These are phyloP conservation scores for Thermomyces lanuginosus DNA, from an alignment of 2,329 filamentous ascomycete genomes.

Conservation along the genomic window DNA sequence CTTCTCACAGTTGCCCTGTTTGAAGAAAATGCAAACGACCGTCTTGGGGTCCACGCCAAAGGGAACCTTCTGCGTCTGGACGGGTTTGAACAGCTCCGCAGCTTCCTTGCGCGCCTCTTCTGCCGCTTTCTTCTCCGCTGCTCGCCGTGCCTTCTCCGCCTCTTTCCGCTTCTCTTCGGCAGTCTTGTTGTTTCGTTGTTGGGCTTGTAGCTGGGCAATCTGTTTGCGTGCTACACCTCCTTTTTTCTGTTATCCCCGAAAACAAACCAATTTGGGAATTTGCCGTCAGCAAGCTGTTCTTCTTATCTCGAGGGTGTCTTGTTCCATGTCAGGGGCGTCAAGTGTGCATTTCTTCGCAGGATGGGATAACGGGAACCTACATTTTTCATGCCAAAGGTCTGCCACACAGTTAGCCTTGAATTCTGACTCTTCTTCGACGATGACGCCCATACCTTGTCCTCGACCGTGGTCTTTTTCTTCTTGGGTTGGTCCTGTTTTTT, in stretches of 20 bases:
- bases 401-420: constrained; percentile 9
- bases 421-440: too few species aligned
- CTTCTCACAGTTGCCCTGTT: constrained; percentile 95
- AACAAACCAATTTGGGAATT: too few species aligned
- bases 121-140: constrained; percentile 80
- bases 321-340: too few species aligned
- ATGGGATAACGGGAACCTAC: constrained; percentile 21
- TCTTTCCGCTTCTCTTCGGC: constrained; percentile 74
- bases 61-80: constrained; percentile 92
- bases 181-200: constrained; percentile 57
- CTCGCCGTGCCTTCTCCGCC: constrained; percentile 47
- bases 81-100: constrained; percentile 71
- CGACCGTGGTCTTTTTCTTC: constrained; percentile 42
- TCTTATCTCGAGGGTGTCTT: too few species aligned
- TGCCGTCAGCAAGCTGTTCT: too few species aligned
- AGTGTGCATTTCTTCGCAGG: too few species aligned
- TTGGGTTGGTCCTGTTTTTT: constrained; percentile 31
- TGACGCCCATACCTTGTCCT: constrained; percentile 54
- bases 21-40: constrained; percentile 88
- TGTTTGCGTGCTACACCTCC: constrained; percentile 76
- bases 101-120: constrained; percentile 70
- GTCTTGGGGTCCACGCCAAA: constrained; percentile 98
- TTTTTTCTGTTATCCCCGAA: constrained; percentile 83
- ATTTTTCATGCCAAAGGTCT: constrained; percentile 99
- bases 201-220: constrained; percentile 66